Evolutionary conservation across 2,329 filamentous ascomycete genomes (phyloP).

Genomic region (Diaporthe ampelina): DNA sequence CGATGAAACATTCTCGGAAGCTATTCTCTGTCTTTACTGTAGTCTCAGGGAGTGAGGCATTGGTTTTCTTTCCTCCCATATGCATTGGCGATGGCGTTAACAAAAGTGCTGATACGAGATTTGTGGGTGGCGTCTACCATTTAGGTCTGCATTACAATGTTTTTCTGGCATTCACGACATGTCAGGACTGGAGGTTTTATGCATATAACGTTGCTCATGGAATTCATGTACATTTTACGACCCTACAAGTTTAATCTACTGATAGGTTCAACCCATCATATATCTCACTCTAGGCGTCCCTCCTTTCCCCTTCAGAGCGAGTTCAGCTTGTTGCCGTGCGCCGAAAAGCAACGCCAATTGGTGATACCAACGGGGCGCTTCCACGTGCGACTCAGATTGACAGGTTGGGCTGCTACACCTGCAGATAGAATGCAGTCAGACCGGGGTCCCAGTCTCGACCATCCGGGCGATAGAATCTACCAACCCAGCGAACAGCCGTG

Average conservation of each 20-base stretch:
- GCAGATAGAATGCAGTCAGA: neutral
- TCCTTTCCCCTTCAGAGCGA: too few relatives aligned
- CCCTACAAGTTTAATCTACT: conserved; percentile 11
- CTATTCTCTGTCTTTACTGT: neutral
- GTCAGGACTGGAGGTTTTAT: neutral
- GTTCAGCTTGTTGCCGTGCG: neutral
- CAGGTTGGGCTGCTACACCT: neutral
- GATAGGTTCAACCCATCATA: neutral
- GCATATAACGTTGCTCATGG: neutral
- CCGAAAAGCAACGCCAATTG: neutral
- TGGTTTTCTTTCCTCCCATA: neutral
- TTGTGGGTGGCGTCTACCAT: neutral
- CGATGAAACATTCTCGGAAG: neutral
- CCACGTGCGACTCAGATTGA: neutral
- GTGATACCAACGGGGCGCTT: too few relatives aligned
- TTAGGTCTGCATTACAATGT: conserved; percentile 1
- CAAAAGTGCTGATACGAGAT: conserved; percentile 8
- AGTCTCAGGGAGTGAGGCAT: neutral
- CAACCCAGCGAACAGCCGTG: neutral
- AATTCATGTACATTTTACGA: neutral
- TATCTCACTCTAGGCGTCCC: too few relatives aligned
- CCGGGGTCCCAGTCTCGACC: neutral
- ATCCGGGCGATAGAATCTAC: neutral
- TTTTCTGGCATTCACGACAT: neutral
- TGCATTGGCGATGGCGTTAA: conserved; percentile 27